Evolutionary conservation across 2,329 filamentous ascomycete genomes (phyloP).

Genomic region (Nothophoma quercina): DNA sequence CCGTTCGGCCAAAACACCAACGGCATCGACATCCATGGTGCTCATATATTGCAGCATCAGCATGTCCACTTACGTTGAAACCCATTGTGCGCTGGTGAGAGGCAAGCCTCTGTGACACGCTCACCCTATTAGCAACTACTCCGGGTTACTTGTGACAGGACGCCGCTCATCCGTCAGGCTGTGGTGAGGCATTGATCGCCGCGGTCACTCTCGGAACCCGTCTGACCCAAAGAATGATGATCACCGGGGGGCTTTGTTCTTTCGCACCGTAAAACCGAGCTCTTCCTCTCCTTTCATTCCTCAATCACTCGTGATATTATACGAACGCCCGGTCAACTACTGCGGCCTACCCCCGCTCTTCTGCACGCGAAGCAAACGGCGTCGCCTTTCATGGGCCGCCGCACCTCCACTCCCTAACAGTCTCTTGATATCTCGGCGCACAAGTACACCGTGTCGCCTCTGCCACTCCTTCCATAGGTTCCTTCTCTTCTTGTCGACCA

Average conservation of each 20-base stretch:
- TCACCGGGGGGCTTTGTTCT: slow-evolving; percentile 15
- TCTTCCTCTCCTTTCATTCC: slow-evolving; percentile 16
- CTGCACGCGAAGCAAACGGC: slow-evolving; percentile 18
- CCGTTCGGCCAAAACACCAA: slow-evolving; percentile 27
- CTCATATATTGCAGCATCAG: slow-evolving; percentile 8
- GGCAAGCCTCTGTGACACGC: slow-evolving; percentile 9
- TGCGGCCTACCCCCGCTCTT: slow-evolving; percentile 17
- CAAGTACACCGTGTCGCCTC: slow-evolving; percentile 12
- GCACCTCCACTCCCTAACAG: slow-evolving; percentile 14
- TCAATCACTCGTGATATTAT: slow-evolving; percentile 15
- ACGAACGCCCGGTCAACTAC: slow-evolving; percentile 10
- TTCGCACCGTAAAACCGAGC: slow-evolving; percentile 16
- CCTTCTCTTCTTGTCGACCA: slow-evolving; percentile 7
- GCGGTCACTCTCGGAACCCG: slow-evolving; percentile 21
- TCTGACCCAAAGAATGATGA: slow-evolving; percentile 22
- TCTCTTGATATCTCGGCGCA: slow-evolving; percentile 7
- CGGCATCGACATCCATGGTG: slow-evolving; percentile 13
- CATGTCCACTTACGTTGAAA: slow-evolving; percentile 7
- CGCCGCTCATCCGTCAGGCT: slow-evolving; percentile 20
- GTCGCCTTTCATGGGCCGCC: slow-evolving; percentile 16
- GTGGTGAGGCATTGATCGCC: slow-evolving; percentile 17
- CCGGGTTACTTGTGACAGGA: slow-evolving; percentile 14
- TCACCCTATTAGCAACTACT: slow-evolving; percentile 13
- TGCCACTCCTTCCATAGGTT: slow-evolving; percentile 5
- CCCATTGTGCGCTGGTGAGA: slow-evolving; percentile 1